Evolutionary conservation across 129 eudicot species (phyloP).

Genomic region (Lonicera japonica): DNA sequence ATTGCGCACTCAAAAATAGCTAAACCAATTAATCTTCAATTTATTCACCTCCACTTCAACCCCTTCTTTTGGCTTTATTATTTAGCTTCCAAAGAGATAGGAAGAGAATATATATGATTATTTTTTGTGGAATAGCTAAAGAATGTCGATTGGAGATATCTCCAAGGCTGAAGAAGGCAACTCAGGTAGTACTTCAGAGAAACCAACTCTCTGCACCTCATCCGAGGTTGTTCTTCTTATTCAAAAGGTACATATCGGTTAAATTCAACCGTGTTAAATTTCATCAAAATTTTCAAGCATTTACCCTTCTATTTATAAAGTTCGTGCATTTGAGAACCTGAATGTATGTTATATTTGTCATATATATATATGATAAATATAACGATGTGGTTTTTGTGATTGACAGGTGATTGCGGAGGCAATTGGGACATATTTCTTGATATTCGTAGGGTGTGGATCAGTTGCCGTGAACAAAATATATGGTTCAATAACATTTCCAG

Average conservation of each 20-base stretch:
- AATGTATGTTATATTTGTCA: no score
- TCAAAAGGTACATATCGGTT: constrained; percentile 37
- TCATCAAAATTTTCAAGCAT: no score
- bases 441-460: constrained; percentile 62
- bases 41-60: no score
- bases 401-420: constrained; percentile 51
- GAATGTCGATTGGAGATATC: constrained; percentile 3
- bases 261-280: no score
- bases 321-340: not conserved
- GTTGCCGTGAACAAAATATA: constrained; percentile 52
- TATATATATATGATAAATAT: no score
- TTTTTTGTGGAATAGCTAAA: not conserved
- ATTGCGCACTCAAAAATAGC: not conserved
- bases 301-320: no score
- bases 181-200: not conserved
- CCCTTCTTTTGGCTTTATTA: not conserved
- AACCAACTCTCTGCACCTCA: constrained; percentile 30
- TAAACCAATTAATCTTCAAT: not conserved
- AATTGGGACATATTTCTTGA: constrained; percentile 50
- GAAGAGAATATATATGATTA: not conserved
- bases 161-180: constrained; percentile 11
- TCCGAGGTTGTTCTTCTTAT: constrained; percentile 23
- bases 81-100: not conserved
- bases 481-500: constrained; percentile 60
- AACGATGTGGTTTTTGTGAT: not conserved